Evolutionary conservation across 2,329 filamentous ascomycete species (phyloP).

Genomic region (Xylaria digitata): DNA sequence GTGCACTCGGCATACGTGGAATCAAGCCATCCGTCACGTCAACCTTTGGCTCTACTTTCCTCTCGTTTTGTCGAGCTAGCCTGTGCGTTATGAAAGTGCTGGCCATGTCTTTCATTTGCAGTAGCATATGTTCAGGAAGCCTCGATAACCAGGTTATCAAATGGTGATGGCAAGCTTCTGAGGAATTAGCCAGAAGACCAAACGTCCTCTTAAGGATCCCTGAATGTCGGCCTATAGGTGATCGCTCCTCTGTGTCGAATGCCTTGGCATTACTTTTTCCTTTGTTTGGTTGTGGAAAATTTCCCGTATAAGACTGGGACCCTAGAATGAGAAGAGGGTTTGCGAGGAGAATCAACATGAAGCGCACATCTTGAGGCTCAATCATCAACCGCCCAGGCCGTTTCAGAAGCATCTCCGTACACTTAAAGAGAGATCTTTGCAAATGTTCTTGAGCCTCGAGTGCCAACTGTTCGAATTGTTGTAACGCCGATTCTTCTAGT

Average conservation of each 20-base stretch:
- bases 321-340: slow-evolving; percentile 78
- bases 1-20: slow-evolving; percentile 76
- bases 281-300: slow-evolving; percentile 51
- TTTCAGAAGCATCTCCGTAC: slow-evolving; percentile 82
- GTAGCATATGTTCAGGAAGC: slow-evolving; percentile 74
- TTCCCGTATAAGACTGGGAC: slow-evolving; percentile 55
- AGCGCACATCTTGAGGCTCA: slow-evolving; percentile 77
- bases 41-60: slow-evolving; percentile 68
- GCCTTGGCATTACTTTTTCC: slow-evolving; percentile 33
- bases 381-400: slow-evolving; percentile 77
- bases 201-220: slow-evolving; percentile 87
- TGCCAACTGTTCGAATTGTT: slow-evolving; percentile 60
- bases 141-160: slow-evolving; percentile 82
- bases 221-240: slow-evolving; percentile 72
- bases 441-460: slow-evolving; percentile 73
- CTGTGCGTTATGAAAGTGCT: slow-evolving; percentile 85
- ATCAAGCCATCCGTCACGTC: slow-evolving; percentile 76
- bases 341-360: slow-evolving; percentile 79
- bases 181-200: slow-evolving; percentile 80
- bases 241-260: slow-evolving; percentile 38
- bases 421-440: slow-evolving; percentile 78
- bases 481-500: slow-evolving; percentile 53
- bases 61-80: slow-evolving; percentile 76
- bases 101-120: slow-evolving; percentile 79
- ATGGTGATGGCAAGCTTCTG: slow-evolving; percentile 79